Conservation (phyloP, 2,329 filamentous ascomycete species). For the Xylariaceae sp. region DNA sequence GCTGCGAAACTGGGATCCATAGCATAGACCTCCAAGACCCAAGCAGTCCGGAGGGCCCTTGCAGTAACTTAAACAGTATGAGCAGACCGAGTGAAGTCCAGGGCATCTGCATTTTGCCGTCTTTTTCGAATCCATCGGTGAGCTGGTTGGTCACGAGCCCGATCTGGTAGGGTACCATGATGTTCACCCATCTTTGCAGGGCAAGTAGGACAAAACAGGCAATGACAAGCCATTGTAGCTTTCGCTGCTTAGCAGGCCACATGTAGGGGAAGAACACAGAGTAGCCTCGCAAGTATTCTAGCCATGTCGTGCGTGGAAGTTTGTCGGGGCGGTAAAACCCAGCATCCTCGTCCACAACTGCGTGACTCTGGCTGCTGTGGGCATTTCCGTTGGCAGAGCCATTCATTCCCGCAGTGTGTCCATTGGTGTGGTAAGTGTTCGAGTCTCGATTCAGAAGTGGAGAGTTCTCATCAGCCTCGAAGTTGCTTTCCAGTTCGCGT, state of each 20-base stretch:
- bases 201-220: slow-evolving; percentile 79
- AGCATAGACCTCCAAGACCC: slow-evolving; percentile 77
- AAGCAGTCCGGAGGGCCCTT: slow-evolving; percentile 83
- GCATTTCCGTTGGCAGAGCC: slow-evolving; percentile 30
- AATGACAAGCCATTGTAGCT: slow-evolving; percentile 73
- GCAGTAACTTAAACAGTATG: slow-evolving; percentile 73
- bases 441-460: slow-evolving; percentile 50
- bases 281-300: slow-evolving; percentile 91
- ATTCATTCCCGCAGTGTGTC: slow-evolving; percentile 36
- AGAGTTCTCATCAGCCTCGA: slow-evolving; percentile 52
- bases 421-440: slow-evolving; percentile 21
- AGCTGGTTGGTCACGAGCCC: slow-evolving; percentile 76
- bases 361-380: slow-evolving; percentile 12
- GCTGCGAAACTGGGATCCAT: slow-evolving; percentile 96
- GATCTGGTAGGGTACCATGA: slow-evolving; percentile 78
- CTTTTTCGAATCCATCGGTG: slow-evolving; percentile 43
- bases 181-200: slow-evolving; percentile 77
- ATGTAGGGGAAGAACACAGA: slow-evolving; percentile 93
- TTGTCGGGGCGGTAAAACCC: slow-evolving; percentile 89
- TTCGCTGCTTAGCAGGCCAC: slow-evolving; percentile 78
- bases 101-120: slow-evolving; percentile 51
- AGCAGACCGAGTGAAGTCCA: slow-evolving; percentile 74
- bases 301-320: slow-evolving; percentile 85
- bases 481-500: slow-evolving; percentile 38
- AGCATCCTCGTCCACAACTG: slow-evolving; percentile 55